Evolutionary conservation across 371 early-diverging fungal species (phyloP).

Genomic region (Funneliformis caledonium): DNA sequence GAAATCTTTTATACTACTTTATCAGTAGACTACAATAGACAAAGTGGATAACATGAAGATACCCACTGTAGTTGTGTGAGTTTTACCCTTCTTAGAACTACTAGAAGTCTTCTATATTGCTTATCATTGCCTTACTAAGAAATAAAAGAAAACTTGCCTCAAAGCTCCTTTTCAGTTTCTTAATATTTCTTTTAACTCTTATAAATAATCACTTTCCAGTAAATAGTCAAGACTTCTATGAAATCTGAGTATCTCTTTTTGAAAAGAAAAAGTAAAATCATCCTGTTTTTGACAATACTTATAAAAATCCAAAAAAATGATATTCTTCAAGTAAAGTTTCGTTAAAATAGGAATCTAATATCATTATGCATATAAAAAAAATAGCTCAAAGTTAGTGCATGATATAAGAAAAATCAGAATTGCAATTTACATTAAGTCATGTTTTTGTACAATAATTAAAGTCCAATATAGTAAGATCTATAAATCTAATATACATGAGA

Average conservation of each 20-base stretch:
- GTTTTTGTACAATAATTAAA: too few species aligned
- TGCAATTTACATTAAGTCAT: too few species aligned
- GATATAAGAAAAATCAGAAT: too few species aligned
- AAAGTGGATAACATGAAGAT: slow-evolving; percentile 26
- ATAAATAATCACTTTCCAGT: neutral
- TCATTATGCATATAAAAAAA: too few species aligned
- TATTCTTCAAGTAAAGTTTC: slow-evolving; percentile 14
- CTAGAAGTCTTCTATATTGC: neutral
- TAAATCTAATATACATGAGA: too few species aligned
- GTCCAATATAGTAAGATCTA: too few species aligned
- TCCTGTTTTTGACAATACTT: slow-evolving; percentile 29
- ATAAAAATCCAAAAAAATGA: slow-evolving; percentile 28
- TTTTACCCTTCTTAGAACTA: neutral
- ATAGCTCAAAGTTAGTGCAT: too few species aligned
- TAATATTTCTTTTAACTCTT: slow-evolving; percentile 1
- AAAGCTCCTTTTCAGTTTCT: too few species aligned
- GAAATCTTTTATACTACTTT: slow-evolving; percentile 3
- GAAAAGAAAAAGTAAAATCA: slow-evolving; percentile 36
- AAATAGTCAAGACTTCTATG: slow-evolving; percentile 21
- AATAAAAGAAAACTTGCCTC: too few species aligned
- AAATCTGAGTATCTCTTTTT: slow-evolving; percentile 15
- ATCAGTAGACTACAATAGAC: neutral
- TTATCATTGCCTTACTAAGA: too few species aligned
- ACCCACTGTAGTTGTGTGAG: slow-evolving; percentile 7
- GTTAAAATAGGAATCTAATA: neutral